Conservation (phyloP, 2,329 filamentous ascomycete genomes). For the Sclerotiophoma versabilis region DNA sequence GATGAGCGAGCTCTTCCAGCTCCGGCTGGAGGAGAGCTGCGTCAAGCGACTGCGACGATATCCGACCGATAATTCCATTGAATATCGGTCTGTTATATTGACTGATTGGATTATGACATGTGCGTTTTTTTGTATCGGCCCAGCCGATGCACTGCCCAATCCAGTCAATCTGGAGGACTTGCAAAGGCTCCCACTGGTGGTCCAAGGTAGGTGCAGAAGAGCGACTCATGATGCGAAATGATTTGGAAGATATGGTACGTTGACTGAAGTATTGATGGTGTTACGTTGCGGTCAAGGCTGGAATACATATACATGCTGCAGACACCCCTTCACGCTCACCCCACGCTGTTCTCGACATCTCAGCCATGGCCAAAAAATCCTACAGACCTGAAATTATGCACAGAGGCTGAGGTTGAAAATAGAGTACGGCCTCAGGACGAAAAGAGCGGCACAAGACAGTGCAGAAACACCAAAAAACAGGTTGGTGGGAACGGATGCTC, state of each 20-base stretch:
- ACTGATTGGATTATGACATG: slow-evolving; percentile 18
- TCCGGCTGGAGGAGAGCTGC: slow-evolving; percentile 7
- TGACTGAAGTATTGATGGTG: not conserved
- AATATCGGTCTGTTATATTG: not conserved
- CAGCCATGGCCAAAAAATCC: not conserved
- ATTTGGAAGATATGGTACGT: not conserved
- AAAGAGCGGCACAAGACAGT: not conserved
- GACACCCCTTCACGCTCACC: not conserved
- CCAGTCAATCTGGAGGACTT: slow-evolving; percentile 13
- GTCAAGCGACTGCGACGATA: slow-evolving; percentile 16
- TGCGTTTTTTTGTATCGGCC: slow-evolving; percentile 16
- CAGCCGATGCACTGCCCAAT: slow-evolving; percentile 20
- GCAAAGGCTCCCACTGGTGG: slow-evolving; percentile 15
- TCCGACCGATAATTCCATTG: not conserved
- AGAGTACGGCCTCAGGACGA: not conserved
- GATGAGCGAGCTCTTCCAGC: slow-evolving; percentile 16
- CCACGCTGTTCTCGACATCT: not conserved
- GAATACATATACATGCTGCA: not conserved
- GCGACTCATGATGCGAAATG: not conserved
- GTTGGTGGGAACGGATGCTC: not conserved
- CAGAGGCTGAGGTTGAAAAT: not conserved
- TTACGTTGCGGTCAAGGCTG: not conserved
- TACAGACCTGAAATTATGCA: not conserved
- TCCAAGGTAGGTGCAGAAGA: not conserved
- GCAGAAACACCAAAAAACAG: not conserved